phyloP scores from a whole-genome alignment of 345 rosid species.

The Hypericum androsaemum region DNA sequence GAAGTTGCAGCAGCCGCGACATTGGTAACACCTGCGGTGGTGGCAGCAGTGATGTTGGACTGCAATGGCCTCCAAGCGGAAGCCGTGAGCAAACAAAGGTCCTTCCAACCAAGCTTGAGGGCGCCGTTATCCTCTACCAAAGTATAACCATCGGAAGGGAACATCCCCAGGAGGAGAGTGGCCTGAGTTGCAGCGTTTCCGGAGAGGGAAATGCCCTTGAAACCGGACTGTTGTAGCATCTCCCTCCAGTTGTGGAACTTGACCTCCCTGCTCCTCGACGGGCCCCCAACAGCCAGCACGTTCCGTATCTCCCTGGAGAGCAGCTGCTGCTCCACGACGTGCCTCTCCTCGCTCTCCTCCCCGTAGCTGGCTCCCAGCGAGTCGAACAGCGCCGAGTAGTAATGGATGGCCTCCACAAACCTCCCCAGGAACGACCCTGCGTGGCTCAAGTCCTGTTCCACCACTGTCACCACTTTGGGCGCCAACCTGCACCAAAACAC shows the following conservation, averaged over 20 bases:
- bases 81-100: slow-evolving; percentile 93
- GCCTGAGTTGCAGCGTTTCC: slow-evolving; percentile 97
- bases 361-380: slow-evolving; percentile 92
- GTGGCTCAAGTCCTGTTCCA: slow-evolving; percentile 90
- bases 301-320: slow-evolving; percentile 82
- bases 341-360: slow-evolving; percentile 96
- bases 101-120: slow-evolving; percentile 96
- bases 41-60: too few relatives aligned
- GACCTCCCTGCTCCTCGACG: slow-evolving; percentile 55
- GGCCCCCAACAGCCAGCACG: slow-evolving; percentile 82
- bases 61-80: slow-evolving; percentile 90
- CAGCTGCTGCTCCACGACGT: slow-evolving; percentile 92
- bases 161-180: slow-evolving; percentile 79
- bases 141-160: slow-evolving; percentile 90
- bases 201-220: slow-evolving; percentile 65
- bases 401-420: slow-evolving; percentile 96
- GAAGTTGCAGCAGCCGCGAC: too few relatives aligned
- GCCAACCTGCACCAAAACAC: slow-evolving; percentile 44
- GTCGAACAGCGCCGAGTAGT: slow-evolving; percentile 90
- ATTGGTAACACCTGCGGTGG: too few relatives aligned
- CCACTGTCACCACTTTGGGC: slow-evolving; percentile 94
- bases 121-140: slow-evolving; percentile 90
- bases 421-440: slow-evolving; percentile 87
- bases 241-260: slow-evolving; percentile 93
- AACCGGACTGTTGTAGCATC: slow-evolving; percentile 77